Evolutionary conservation across 2,329 filamentous ascomycete genomes (phyloP), one percentile per base, ranked within the genome.

Genomic region (Exophiala xenobiotica): DNA sequence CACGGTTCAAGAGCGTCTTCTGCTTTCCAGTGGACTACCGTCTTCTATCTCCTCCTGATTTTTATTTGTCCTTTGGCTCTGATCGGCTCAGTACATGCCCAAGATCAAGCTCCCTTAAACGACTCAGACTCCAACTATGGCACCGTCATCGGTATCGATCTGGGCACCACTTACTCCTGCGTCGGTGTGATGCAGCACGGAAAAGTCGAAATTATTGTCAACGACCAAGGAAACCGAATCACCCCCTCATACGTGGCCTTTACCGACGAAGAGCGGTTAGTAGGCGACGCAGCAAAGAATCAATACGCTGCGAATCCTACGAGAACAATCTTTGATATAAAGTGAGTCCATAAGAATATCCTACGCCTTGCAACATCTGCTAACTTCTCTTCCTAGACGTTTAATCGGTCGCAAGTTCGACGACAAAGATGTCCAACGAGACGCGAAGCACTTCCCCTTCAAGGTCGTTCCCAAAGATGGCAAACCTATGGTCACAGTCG

Each of bases 361-460:
- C 44, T 12, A 14, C 11, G 14, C 14, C 35, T 27, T 2, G 12
- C 37, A 5, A 26, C 26, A 46, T 39, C 16, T 42, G 46, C 44
- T 46, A 24, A 40, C 22, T 38, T 23, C 45, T 54, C 44, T 49
- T 6, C 59, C 26, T 12, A 90, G 87, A 78, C 88, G 88, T 70
- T 74, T 93, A 66, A 91, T 93, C 68, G 88, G 88, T 67, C 87
- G 87, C 72, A 93, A 91, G 76, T 91, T 79, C 72, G 75, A 76
- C 44, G 88, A 93, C 71, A 88, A 86, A 78, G 88, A 95, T 60
- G 86, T 96, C 62, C 91, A 96, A 78, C 81, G 78, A 69, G 93
- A 99, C 70, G 82, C 93, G 70, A 97, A 99, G 88, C 88, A 96
- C 80, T 96, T 96, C 82, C 92, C 93, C 67, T 99, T 92, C 87